phyloP scores from a whole-genome alignment of 192 early-diverging fungal genomes.

The Coemansia sp. region DNA sequence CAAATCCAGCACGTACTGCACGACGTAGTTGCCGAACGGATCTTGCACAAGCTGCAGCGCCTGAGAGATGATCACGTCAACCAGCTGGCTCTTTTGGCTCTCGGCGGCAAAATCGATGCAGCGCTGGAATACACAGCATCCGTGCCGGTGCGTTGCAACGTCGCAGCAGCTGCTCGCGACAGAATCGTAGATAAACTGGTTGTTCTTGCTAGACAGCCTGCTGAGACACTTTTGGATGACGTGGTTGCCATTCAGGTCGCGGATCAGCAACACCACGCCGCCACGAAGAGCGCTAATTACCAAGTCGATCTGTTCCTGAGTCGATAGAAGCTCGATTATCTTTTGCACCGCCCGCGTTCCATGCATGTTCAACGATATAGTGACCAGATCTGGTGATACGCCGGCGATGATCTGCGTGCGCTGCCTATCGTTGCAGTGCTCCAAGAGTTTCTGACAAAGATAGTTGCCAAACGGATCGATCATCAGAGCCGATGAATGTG shows the following conservation, averaged over 20 bases:
- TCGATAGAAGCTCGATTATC: slow-evolving; percentile 79
- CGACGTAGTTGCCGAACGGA: slow-evolving; percentile 91
- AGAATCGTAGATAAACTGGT: slow-evolving; percentile 87
- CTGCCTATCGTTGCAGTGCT: slow-evolving; percentile 76
- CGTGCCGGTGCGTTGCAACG: slow-evolving; percentile 88
- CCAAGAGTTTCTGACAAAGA: slow-evolving; percentile 86
- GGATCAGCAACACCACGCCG: slow-evolving; percentile 79
- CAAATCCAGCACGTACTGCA: slow-evolving; percentile 88
- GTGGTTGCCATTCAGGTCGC: slow-evolving; percentile 91
- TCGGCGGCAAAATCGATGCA: slow-evolving; percentile 83
- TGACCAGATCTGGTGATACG: slow-evolving; percentile 73
- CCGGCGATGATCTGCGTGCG: slow-evolving; percentile 70
- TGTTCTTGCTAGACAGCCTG: slow-evolving; percentile 69
- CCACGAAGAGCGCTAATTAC: slow-evolving; percentile 66
- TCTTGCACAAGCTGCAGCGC: slow-evolving; percentile 81
- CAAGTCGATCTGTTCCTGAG: slow-evolving; percentile 60
- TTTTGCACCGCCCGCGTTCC: slow-evolving; percentile 92
- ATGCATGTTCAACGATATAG: slow-evolving; percentile 87
- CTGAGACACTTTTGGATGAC: slow-evolving; percentile 90
- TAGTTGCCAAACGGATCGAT: slow-evolving; percentile 94
- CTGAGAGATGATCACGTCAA: slow-evolving; percentile 71
- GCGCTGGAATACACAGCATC: slow-evolving; percentile 88
- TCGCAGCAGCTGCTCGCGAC: slow-evolving; percentile 76
- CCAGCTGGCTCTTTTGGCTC: slow-evolving; percentile 73
- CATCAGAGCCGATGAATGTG: slow-evolving; percentile 78